Evolutionary conservation across 1,284 basidiomycete genomes (phyloP).

Genomic region (Pseudozyma sp.): DNA sequence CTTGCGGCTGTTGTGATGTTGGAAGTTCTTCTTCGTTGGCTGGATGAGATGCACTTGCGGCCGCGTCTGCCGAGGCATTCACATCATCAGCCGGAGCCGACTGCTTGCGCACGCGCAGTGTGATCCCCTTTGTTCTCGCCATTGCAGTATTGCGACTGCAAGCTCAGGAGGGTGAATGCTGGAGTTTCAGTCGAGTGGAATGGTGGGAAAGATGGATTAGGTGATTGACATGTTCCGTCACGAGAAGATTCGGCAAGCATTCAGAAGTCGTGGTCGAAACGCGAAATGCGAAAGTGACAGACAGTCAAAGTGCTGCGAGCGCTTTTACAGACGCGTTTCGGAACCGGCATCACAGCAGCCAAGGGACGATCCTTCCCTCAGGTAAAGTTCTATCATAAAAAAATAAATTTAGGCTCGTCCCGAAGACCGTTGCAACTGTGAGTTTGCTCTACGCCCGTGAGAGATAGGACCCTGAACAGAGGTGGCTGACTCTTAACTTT

Average conservation of each 20-base stretch:
- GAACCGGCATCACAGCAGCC: background rate
- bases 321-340: background rate
- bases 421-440: background rate
- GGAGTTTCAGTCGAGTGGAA: too few relatives aligned
- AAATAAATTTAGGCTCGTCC: background rate
- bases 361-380: background rate
- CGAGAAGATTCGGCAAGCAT: background rate
- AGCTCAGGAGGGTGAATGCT: background rate
- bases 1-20: slow-evolving; percentile 3
- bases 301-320: too few relatives aligned
- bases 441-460: background rate
- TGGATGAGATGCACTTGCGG: slow-evolving; percentile 3
- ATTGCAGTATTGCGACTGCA: slow-evolving; percentile 3
- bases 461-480: background rate
- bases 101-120: slow-evolving; percentile 40
- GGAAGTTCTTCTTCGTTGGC: background rate
- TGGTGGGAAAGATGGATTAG: background rate
- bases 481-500: background rate
- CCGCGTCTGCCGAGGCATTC: background rate
- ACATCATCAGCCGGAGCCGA: slow-evolving; percentile 13
- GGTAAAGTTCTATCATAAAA: background rate
- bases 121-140: slow-evolving; percentile 49
- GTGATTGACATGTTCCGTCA: background rate
- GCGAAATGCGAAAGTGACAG: background rate
- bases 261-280: background rate